Percentiles rank a stretch among this genome's conserved stretches.
phyloP scores from a whole-genome alignment of 179 eudicot species.

The Nepenthes alata region DNA sequence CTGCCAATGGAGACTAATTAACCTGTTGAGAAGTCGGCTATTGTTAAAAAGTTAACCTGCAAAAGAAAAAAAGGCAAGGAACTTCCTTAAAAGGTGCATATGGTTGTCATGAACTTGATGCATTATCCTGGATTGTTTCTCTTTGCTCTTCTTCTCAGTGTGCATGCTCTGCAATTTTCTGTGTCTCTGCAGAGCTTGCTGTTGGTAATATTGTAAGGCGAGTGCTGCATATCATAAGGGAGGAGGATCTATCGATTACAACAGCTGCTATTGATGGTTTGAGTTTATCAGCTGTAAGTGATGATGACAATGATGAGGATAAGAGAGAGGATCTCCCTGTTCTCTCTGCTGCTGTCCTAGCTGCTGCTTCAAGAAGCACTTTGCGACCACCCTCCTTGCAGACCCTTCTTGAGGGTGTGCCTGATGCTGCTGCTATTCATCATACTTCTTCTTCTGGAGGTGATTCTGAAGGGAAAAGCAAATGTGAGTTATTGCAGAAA shows the following conservation, averaged over 20 bases:
- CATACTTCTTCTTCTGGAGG: conserved; percentile 80
- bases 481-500: conserved; percentile 36
- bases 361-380: conserved; percentile 84
- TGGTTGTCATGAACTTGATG: not conserved
- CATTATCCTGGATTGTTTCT: not conserved
- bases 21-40: too few species aligned
- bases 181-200: conserved; percentile 69
- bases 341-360: conserved; percentile 75
- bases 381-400: conserved; percentile 94
- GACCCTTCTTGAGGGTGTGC: conserved; percentile 88
- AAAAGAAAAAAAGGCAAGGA: too few species aligned
- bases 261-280: conserved; percentile 76
- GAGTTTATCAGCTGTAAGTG: conserved; percentile 61
- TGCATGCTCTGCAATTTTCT: not conserved
- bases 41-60: too few species aligned
- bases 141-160: not conserved
- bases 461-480: conserved; percentile 95
- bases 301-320: conserved; percentile 45
- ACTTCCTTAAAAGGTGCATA: not conserved
- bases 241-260: conserved; percentile 83
- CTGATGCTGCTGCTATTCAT: conserved; percentile 57
- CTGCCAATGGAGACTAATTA: too few species aligned
- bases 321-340: conserved; percentile 42
- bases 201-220: conserved; percentile 94
- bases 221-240: conserved; percentile 82